Conservation (phyloP, 257 asterid genomes). For the Solanum virginianum region DNA sequence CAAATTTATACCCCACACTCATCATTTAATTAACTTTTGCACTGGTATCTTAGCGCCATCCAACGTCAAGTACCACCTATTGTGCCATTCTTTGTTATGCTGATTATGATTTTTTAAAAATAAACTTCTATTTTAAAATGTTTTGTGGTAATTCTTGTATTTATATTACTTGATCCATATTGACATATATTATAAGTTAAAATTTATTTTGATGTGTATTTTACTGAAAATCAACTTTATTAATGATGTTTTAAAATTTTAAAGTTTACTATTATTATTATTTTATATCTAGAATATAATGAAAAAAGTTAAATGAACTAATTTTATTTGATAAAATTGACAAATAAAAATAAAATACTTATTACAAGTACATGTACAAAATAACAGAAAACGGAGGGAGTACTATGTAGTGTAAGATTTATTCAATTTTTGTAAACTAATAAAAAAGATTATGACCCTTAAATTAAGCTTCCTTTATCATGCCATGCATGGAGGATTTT, state of each 20-base stretch:
- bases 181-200: background rate
- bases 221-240: background rate
- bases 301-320: no score
- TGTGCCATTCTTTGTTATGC: constrained; percentile 5
- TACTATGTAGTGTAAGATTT: no score
- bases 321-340: background rate
- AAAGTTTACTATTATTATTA: no score
- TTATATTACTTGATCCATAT: no score
- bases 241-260: no score
- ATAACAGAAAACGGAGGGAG: background rate
- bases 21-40: constrained; percentile 12
- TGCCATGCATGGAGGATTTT: constrained; percentile 11
- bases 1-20: background rate
- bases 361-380: no score
- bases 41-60: constrained; percentile 34
- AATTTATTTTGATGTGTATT: no score
- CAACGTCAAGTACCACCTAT: no score
- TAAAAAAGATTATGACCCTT: background rate
- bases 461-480: background rate
- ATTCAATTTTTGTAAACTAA: background rate
- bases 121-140: background rate
- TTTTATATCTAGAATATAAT: no score
- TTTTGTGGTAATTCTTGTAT: no score
- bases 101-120: background rate
- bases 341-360: no score